Conservation (phyloP, 1,139 yeast genomes). For the Magnusiomyces magnusii region DNA sequence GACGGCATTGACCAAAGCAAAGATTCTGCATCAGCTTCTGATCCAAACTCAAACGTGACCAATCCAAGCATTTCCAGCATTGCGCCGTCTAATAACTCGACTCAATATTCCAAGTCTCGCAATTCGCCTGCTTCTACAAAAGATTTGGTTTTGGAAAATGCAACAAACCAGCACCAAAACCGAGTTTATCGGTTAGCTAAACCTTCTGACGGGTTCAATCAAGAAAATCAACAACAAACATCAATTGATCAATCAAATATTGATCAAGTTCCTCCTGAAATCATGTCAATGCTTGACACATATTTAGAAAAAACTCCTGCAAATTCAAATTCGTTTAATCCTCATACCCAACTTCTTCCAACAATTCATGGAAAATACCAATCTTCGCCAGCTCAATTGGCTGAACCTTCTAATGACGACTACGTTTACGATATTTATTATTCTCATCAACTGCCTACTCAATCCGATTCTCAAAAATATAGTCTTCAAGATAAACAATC, state of each 20-base stretch:
- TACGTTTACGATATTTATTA: constrained; percentile 89
- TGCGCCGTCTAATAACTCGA: too few relatives aligned
- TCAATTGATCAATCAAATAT: too few relatives aligned
- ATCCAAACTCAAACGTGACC: too few relatives aligned
- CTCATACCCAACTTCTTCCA: background rate
- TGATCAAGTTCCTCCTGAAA: background rate
- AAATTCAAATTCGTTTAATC: background rate
- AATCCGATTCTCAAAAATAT: too few relatives aligned
- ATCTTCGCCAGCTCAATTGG: too few relatives aligned
- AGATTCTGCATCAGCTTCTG: too few relatives aligned
- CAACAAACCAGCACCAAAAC: background rate
- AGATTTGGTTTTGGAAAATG: background rate
- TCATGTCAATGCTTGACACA: background rate
- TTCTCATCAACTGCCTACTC: constrained; percentile 31
- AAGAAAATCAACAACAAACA: background rate
- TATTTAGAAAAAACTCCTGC: background rate
- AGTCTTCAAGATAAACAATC: background rate
- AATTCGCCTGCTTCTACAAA: background rate
- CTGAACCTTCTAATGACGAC: too few relatives aligned
- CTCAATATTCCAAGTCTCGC: background rate
- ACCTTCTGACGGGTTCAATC: background rate
- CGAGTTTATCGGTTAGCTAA: background rate
- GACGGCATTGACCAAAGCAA: background rate
- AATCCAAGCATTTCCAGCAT: background rate
- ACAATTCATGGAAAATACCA: background rate